A percentile compares a stretch with the other conserved stretches of the same genome.
Conservation (phyloP, 108 stramenopile genomes). For the Epithemia pelagica region DNA sequence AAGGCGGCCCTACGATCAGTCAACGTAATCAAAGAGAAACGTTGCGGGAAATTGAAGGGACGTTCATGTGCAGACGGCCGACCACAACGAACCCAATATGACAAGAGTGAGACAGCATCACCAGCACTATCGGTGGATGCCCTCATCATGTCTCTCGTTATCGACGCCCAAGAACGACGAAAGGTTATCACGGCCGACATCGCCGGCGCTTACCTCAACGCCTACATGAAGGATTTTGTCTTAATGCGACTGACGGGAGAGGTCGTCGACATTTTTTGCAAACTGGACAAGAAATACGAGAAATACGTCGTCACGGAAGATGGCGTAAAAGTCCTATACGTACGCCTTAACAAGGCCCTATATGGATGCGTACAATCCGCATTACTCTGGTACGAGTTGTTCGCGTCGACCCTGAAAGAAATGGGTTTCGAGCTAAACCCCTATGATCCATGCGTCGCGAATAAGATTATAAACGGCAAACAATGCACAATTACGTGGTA, state of each 20-base stretch:
- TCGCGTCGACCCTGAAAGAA: slow-evolving; percentile 4
- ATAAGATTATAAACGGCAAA: slow-evolving; percentile 22
- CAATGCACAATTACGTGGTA: slow-evolving; percentile 36
- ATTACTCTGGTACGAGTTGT: slow-evolving; percentile 24
- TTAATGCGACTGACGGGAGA: too few species aligned
- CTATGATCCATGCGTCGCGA: slow-evolving; percentile 39
- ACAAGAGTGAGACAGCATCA: slow-evolving; percentile 15
- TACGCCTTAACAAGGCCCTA: slow-evolving; percentile 36
- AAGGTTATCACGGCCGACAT: slow-evolving; percentile 38
- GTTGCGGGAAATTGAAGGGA: slow-evolving; percentile 14
- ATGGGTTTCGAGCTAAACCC: slow-evolving; percentile 36
- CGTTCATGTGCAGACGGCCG: slow-evolving; percentile 17
- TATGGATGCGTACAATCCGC: slow-evolving; percentile 31
- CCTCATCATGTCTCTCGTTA: slow-evolving; percentile 3
- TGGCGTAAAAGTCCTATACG: slow-evolving; percentile 36
- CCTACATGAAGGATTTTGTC: slow-evolving; percentile 4
- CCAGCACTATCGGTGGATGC: slow-evolving; percentile 5
- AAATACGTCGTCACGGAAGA: too few species aligned
- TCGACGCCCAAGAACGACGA: slow-evolving; percentile 29
- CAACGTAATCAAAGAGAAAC: slow-evolving; percentile 17
- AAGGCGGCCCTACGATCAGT: slow-evolving; percentile 14
- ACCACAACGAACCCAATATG: neutral
- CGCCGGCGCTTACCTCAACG: slow-evolving; percentile 36
- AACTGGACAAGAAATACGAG: neutral
- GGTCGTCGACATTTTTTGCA: neutral